Evolutionary conservation across 106 monocot species (phyloP).

Genomic region (Vanilla planifolia): DNA sequence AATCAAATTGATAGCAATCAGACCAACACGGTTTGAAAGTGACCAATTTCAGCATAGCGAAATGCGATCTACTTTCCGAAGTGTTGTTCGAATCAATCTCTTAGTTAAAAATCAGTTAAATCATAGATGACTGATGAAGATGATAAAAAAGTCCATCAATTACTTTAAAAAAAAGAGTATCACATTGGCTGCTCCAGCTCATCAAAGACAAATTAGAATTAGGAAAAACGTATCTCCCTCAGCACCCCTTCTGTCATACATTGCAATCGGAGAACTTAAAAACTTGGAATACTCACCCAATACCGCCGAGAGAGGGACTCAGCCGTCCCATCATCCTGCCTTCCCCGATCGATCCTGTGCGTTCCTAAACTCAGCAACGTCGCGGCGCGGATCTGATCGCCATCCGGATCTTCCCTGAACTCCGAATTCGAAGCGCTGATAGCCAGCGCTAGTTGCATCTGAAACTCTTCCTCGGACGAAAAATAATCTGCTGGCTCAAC

Average conservation of each 20-base stretch:
- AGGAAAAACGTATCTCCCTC: neutral
- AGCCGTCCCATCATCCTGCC: conserved; percentile 31
- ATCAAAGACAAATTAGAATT: neutral
- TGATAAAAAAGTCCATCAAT: no score
- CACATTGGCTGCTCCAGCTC: no score
- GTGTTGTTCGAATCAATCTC: no score
- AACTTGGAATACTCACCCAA: conserved; percentile 26
- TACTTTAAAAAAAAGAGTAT: no score
- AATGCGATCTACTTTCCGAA: no score
- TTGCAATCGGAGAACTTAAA: no score
- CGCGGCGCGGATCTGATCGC: conserved; percentile 73
- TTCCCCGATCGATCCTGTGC: neutral
- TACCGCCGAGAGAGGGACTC: conserved; percentile 20
- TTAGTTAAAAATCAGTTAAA: no score
- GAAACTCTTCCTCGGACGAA: conserved; percentile 87
- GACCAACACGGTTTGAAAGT: no score
- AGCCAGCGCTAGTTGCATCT: conserved; percentile 93
- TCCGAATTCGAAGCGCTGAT: conserved; percentile 87
- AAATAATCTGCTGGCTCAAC: conserved; percentile 49
- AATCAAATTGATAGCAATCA: no score
- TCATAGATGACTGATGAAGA: no score
- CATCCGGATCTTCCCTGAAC: conserved; percentile 48
- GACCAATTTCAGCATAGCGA: no score
- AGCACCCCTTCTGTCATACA: no score
- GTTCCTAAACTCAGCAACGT: conserved; percentile 20